Evolutionary conservation across 805 yeast genomes (phyloP).

Genomic region (Kuraishia piskuri): DNA sequence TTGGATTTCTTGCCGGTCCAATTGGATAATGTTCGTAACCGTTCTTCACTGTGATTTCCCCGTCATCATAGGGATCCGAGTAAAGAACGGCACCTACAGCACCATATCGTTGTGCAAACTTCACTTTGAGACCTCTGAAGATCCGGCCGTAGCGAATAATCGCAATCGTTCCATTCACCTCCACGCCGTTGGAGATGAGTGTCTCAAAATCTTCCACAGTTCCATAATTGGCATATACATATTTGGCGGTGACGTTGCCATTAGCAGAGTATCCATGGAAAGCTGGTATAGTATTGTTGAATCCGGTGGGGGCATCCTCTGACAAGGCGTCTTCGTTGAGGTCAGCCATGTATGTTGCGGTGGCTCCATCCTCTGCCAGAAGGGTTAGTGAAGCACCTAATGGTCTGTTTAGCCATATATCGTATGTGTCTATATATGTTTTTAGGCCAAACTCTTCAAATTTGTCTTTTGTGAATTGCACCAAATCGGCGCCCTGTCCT

Average conservation of each 20-base stretch:
- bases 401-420: conserved; percentile 47
- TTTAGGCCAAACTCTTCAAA: conserved; percentile 43
- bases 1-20: conserved; percentile 59
- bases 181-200: conserved; percentile 30
- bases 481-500: conserved; percentile 34
- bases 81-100: conserved; percentile 54
- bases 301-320: conserved; percentile 30
- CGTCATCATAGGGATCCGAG: conserved; percentile 54
- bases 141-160: conserved; percentile 44
- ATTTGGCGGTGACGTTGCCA: conserved; percentile 50
- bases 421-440: conserved; percentile 44
- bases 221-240: conserved; percentile 56
- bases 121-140: conserved; percentile 47
- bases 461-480: conserved; percentile 40
- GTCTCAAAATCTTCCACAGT: conserved; percentile 40
- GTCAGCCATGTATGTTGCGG: conserved; percentile 35
- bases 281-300: conserved; percentile 33
- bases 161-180: conserved; percentile 47
- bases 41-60: conserved; percentile 40
- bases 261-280: conserved; percentile 59
- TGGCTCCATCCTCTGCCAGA: conserved; percentile 24
- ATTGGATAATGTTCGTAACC: conserved; percentile 52
- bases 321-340: conserved; percentile 39
- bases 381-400: conserved; percentile 33
- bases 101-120: conserved; percentile 53